Conservation (phyloP, 306 rosid species). For the Lotus japonicus region DNA sequence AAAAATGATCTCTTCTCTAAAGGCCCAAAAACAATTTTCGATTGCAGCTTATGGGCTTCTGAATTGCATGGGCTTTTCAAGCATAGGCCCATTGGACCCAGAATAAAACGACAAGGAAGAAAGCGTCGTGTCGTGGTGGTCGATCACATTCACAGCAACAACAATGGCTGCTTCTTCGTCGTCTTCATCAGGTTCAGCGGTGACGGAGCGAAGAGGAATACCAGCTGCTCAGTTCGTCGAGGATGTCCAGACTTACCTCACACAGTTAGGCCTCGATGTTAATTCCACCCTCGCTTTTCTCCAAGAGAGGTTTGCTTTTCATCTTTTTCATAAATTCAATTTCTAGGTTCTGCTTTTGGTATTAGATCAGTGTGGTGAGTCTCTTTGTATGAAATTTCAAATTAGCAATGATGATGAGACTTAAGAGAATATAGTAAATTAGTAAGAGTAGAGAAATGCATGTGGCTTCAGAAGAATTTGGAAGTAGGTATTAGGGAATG, state of each 20-base stretch:
- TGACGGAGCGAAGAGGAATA: slow-evolving; percentile 82
- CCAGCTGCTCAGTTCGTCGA: slow-evolving; percentile 93
- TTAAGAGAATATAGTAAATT: background rate
- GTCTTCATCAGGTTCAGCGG: slow-evolving; percentile 31
- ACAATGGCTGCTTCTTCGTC: slow-evolving; percentile 55
- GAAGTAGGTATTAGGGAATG: too few relatives aligned
- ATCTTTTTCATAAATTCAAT: background rate
- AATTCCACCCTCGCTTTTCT: slow-evolving; percentile 81
- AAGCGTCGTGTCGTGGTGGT: background rate
- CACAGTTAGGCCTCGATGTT: slow-evolving; percentile 62
- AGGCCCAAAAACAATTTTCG: too few relatives aligned
- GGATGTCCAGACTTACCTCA: slow-evolving; percentile 79
- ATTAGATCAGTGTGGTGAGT: background rate
- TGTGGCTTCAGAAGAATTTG: too few relatives aligned
- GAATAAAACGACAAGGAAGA: background rate
- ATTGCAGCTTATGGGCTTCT: background rate
- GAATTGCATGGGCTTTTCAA: background rate
- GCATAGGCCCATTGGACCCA: background rate
- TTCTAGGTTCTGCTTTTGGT: background rate
- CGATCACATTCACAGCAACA: too few relatives aligned
- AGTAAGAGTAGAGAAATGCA: background rate
- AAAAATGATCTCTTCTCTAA: too few relatives aligned
- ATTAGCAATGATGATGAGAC: background rate
- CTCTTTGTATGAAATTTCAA: too few relatives aligned
- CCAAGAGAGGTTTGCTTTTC: slow-evolving; percentile 65